A percentile compares a stretch with the other conserved stretches of the same genome.
These are phyloP conservation scores for Ogataea nakhonphanomensis DNA, from an alignment of 805 yeast genomes.

Conservation along the genomic window DNA sequence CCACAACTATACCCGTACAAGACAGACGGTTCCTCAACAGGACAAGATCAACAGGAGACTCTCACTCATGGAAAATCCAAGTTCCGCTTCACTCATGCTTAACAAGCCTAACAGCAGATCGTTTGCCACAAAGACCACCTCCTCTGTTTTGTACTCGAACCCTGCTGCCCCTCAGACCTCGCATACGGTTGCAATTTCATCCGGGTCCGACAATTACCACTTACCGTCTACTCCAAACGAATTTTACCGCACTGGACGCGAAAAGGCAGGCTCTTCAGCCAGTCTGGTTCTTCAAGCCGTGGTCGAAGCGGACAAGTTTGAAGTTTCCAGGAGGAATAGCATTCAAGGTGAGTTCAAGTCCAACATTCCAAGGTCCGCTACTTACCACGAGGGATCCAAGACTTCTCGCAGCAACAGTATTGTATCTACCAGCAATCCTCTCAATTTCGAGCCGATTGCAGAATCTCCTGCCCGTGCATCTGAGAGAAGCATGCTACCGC, in stretches of 20 bases:
- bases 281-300: slow-evolving; percentile 70
- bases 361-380: slow-evolving; percentile 34
- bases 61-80: slow-evolving; percentile 43
- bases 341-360: slow-evolving; percentile 20
- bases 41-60: slow-evolving; percentile 35
- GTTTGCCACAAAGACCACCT: slow-evolving; percentile 38
- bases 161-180: slow-evolving; percentile 71
- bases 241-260: slow-evolving; percentile 22
- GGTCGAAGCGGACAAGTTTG: slow-evolving; percentile 55
- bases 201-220: slow-evolving; percentile 26
- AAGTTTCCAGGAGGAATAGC: slow-evolving; percentile 33
- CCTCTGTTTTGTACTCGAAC: slow-evolving; percentile 40
- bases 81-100: slow-evolving; percentile 39
- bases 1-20: slow-evolving; percentile 45
- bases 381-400: slow-evolving; percentile 17
- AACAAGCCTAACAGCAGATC: slow-evolving; percentile 33
- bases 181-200: slow-evolving; percentile 31
- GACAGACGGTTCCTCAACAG: slow-evolving; percentile 17
- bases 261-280: slow-evolving; percentile 46
- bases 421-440: slow-evolving; percentile 11
- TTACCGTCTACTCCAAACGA: slow-evolving; percentile 20
- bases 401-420: slow-evolving; percentile 17
- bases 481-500: slow-evolving; percentile 20
- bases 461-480: slow-evolving; percentile 36
- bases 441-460: slow-evolving; percentile 42